phyloP scores from a whole-genome alignment of 352 stramenopile species.

The Phytophthora megakarya region DNA sequence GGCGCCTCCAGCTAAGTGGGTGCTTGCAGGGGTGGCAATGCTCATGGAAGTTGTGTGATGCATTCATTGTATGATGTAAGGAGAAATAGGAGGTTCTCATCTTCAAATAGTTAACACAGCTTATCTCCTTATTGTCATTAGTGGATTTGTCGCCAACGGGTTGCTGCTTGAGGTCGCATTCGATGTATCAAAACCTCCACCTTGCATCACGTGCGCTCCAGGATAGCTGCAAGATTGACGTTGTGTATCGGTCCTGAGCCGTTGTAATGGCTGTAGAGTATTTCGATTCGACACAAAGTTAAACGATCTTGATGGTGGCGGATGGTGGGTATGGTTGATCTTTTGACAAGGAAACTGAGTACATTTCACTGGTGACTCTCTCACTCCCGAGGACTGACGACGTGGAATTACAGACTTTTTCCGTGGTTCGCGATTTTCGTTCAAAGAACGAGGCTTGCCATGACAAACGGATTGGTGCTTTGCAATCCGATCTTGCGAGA shows the following conservation, averaged over 20 bases:
- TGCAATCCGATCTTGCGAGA: constrained; percentile 60
- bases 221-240: constrained; percentile 18
- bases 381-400: constrained; percentile 2
- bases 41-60: constrained; percentile 87
- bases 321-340: constrained; percentile 1
- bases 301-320: constrained; percentile 1
- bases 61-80: background rate
- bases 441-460: constrained; percentile 17
- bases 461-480: constrained; percentile 76
- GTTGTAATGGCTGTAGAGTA: background rate
- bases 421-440: constrained; percentile 5
- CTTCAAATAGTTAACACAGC: background rate
- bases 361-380: background rate
- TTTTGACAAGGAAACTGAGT: constrained; percentile 3
- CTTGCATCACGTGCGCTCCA: constrained; percentile 20
- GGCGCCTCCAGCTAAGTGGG: constrained; percentile 86
- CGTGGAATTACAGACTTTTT: background rate
- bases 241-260: background rate
- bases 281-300: constrained; percentile 5
- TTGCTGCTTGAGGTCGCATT: constrained; percentile 62
- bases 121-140: constrained; percentile 46
- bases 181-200: constrained; percentile 38
- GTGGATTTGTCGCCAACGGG: constrained; percentile 47
- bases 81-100: too few species aligned
- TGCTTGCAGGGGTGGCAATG: constrained; percentile 89